Conservation (phyloP, 177 flowering plant genomes). For the Vitis hybrid region DNA sequence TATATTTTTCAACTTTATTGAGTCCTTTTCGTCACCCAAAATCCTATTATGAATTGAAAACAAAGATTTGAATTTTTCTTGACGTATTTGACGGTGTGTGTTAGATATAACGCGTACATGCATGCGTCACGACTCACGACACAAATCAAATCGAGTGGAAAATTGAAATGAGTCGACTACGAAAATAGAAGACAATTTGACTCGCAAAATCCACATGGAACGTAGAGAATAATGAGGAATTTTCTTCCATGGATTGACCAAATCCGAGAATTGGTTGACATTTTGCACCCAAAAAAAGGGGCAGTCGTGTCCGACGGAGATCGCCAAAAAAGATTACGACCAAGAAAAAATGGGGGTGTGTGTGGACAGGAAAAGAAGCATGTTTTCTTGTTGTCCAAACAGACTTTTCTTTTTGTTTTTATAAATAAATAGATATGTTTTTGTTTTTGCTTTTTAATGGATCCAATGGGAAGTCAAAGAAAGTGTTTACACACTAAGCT, state of each 20-base stretch:
- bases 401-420: neutral
- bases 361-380: neutral
- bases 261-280: slow-evolving; percentile 8
- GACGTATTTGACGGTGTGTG: too few species aligned
- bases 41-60: too few species aligned
- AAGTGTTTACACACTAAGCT: slow-evolving; percentile 11
- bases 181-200: neutral
- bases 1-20: too few species aligned
- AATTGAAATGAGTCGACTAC: too few species aligned
- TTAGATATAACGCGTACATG: too few species aligned
- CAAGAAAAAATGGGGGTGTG: slow-evolving; percentile 1
- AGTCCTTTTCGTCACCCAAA: too few species aligned
- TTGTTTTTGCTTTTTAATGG: neutral
- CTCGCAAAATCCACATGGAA: neutral
- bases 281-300: slow-evolving; percentile 6
- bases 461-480: slow-evolving; percentile 20
- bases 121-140: too few species aligned
- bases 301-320: neutral
- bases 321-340: neutral
- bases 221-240: neutral
- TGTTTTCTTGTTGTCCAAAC: slow-evolving; percentile 12
- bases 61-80: too few species aligned
- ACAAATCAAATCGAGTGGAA: too few species aligned
- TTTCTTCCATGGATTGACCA: neutral
- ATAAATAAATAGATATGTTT: neutral